Percentiles rank a stretch among this genome's conserved stretches.
phyloP scores from a whole-genome alignment of 2,329 filamentous ascomycete species.

The Rhinocladiella similis region DNA sequence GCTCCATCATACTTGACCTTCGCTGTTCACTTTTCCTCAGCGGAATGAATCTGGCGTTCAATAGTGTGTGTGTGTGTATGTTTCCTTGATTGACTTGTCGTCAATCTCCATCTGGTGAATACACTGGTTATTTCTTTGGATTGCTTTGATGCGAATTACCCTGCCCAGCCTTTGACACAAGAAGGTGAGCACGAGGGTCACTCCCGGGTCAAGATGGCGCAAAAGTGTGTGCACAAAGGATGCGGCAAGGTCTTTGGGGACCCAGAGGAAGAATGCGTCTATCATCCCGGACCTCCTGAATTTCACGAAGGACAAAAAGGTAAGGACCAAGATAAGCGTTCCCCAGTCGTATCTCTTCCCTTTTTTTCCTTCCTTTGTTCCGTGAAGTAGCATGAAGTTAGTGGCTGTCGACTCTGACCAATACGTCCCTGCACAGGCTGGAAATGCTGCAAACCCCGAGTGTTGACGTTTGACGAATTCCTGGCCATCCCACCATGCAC shows the following conservation, averaged over 20 bases:
- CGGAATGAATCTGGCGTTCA: neutral
- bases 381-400: neutral
- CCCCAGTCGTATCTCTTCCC: too few relatives aligned
- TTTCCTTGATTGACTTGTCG: neutral
- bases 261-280: constrained; percentile 77
- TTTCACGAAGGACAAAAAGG: constrained; percentile 99
- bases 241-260: constrained; percentile 88
- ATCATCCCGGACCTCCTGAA: constrained; percentile 89
- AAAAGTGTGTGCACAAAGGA: constrained; percentile 92
- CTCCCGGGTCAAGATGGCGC: constrained; percentile 17
- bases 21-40: neutral
- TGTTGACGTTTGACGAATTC: constrained; percentile 98
- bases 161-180: too few relatives aligned
- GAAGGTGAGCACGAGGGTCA: neutral
- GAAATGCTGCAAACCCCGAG: constrained; percentile 98
- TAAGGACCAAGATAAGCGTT: constrained; percentile 43
- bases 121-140: too few relatives aligned
- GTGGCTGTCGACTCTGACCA: neutral
- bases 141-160: too few relatives aligned
- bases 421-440: constrained; percentile 64
- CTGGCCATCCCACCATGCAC: constrained; percentile 90
- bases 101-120: too few relatives aligned
- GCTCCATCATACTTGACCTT: neutral
- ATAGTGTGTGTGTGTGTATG: neutral
- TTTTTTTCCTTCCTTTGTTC: neutral